These are phyloP conservation scores for Guillardia theta DNA, from an alignment of 78 protist genomes.

Conservation along the genomic window DNA sequence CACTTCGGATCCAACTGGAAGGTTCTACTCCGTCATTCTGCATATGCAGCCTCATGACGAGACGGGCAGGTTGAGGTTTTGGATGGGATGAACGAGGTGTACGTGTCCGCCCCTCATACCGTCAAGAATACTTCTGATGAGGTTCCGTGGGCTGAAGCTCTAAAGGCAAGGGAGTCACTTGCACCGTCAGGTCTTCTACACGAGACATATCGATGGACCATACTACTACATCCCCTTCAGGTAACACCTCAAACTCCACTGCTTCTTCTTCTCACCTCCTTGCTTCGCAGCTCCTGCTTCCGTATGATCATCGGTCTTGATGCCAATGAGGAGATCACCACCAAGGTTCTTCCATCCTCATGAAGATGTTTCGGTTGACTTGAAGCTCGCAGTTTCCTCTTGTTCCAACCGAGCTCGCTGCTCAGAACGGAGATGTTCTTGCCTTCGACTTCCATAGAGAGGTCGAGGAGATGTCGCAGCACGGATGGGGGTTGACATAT, in stretches of 20 bases:
- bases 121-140: constrained; percentile 34
- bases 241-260: neutral
- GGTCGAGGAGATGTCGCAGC: neutral
- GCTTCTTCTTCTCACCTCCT: neutral
- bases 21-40: too few relatives aligned
- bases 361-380: too few relatives aligned
- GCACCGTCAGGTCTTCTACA: too few relatives aligned
- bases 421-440: constrained; percentile 12
- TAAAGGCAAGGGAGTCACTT: too few relatives aligned
- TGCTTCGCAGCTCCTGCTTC: neutral
- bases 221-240: constrained; percentile 35
- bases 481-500: neutral
- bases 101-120: neutral
- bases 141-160: too few relatives aligned
- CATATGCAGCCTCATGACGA: too few relatives aligned
- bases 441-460: constrained; percentile 51
- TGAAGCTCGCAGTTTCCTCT: too few relatives aligned
- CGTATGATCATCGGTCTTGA: constrained; percentile 18
- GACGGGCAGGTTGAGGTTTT: neutral
- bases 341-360: too few relatives aligned
- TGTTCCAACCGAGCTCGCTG: neutral
- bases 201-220: constrained; percentile 55
- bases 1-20: neutral
- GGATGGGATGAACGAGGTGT: constrained; percentile 2
- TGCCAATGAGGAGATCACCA: neutral